A percentile compares a stretch with the other conserved stretches of the same genome.
Evolutionary conservation across 306 rosid genomes (phyloP).

Genomic region (Biancaea sappan): DNA sequence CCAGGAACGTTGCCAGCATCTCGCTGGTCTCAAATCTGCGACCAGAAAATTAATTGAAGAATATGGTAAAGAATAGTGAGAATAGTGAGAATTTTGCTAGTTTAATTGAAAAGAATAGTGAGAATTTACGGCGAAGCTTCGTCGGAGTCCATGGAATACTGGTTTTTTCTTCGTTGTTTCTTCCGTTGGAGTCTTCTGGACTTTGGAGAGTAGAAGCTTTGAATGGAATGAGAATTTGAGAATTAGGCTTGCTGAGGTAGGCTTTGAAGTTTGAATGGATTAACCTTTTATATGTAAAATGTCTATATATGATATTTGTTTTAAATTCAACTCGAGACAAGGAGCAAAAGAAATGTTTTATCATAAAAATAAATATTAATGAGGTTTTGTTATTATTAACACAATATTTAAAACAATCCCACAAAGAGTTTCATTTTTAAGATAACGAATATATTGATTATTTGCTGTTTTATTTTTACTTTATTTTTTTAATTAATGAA

Average conservation of each 20-base stretch:
- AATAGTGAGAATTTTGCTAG: not conserved
- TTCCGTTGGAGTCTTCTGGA: not conserved
- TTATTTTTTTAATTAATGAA: too few relatives aligned
- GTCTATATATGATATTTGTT: too few relatives aligned
- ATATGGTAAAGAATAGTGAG: not conserved
- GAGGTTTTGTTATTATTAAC: too few relatives aligned
- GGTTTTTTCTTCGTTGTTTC: not conserved
- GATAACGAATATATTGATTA: too few relatives aligned
- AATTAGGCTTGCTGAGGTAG: not conserved
- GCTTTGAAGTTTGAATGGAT: not conserved
- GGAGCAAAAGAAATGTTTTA: not conserved
- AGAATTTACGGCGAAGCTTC: conserved; percentile 74
- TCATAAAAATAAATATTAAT: too few relatives aligned
- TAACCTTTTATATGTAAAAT: not conserved
- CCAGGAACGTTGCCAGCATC: conserved; percentile 64
- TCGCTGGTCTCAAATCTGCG: conserved; percentile 79
- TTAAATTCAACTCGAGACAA: not conserved
- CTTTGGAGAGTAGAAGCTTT: not conserved
- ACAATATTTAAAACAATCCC: too few relatives aligned
- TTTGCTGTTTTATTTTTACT: too few relatives aligned
- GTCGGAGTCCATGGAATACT: conserved; percentile 56
- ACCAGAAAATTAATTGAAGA: not conserved
- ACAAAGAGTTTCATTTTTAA: too few relatives aligned
- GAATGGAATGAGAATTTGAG: not conserved
- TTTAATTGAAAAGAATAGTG: not conserved